Conservation (phyloP, 1,139 yeast genomes). For the Kodamaea derodonti region DNA sequence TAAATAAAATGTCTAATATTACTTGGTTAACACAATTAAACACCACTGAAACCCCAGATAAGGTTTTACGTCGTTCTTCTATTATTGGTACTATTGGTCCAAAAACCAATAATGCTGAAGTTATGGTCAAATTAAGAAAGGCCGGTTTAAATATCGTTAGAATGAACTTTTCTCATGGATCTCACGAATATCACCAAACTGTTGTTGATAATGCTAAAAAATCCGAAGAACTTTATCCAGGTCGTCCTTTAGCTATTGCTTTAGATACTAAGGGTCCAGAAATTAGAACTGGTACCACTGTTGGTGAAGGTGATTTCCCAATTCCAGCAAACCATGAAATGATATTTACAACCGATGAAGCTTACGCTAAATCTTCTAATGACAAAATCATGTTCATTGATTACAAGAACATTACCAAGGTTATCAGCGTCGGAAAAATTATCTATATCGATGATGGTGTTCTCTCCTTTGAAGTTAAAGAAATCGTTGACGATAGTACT, state of each 20-base stretch:
- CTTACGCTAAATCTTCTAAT: conserved; percentile 67
- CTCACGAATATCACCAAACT: conserved; percentile 93
- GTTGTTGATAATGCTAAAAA: conserved; percentile 95
- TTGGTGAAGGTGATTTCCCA: conserved; percentile 73
- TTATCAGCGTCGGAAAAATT: conserved; percentile 79
- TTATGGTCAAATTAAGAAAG: conserved; percentile 82
- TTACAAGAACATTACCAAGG: conserved; percentile 94
- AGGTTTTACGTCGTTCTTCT: conserved; percentile 87
- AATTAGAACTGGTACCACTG: conserved; percentile 96
- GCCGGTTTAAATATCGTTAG: conserved; percentile 97
- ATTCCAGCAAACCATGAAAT: conserved; percentile 83
- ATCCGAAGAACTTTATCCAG: conserved; percentile 85
- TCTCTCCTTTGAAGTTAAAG: conserved; percentile 86
- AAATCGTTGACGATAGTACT: conserved; percentile 73
- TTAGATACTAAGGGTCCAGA: conserved; percentile 99
- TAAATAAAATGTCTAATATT: not conserved
- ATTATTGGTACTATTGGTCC: conserved; percentile 99
- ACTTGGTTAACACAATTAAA: conserved; percentile 83
- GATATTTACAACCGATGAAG: conserved; percentile 88
- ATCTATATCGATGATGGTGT: conserved; percentile 98
- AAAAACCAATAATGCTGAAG: conserved; percentile 87
- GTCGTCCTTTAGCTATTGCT: conserved; percentile 97
- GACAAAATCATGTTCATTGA: conserved; percentile 84
- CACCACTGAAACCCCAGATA: conserved; percentile 73
- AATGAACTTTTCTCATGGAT: conserved; percentile 98